phyloP scores from a whole-genome alignment of 2,329 filamentous ascomycete species.

The Neocucurbitaria cava region DNA sequence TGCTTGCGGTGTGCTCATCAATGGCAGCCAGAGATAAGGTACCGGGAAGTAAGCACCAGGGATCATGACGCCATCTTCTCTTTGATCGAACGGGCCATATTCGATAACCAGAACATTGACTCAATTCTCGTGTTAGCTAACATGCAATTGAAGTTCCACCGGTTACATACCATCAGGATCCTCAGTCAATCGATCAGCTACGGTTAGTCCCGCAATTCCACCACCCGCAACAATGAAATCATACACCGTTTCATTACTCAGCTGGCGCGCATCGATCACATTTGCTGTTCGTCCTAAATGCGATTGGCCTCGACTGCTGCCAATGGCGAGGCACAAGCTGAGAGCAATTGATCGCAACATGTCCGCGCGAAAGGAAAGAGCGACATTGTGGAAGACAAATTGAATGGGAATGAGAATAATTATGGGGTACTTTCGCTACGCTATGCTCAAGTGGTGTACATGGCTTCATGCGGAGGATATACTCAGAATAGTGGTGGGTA shows the following conservation, averaged over 20 bases:
- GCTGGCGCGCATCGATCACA: conserved; percentile 8
- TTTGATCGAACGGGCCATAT: conserved; percentile 31
- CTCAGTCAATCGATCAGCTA: conserved; percentile 36
- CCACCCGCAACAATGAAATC: conserved; percentile 38
- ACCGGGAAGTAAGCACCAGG: conserved; percentile 29
- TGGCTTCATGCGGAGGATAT: background rate
- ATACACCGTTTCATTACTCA: conserved; percentile 19
- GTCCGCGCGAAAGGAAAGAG: background rate
- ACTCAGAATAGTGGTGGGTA: background rate
- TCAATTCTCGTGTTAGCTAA: conserved; percentile 3
- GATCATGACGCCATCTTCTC: conserved; percentile 28
- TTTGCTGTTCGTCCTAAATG: conserved; percentile 11
- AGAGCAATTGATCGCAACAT: background rate
- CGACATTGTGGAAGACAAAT: background rate
- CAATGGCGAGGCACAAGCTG: background rate
- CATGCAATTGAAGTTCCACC: background rate
- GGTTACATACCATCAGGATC: conserved; percentile 19
- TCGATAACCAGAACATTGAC: conserved; percentile 39
- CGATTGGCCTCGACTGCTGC: conserved; percentile 1
- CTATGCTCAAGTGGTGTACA: conserved; percentile 4
- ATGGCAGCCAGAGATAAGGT: conserved; percentile 30
- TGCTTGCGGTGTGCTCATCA: conserved; percentile 26
- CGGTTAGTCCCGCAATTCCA: conserved; percentile 32
- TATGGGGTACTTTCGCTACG: background rate
- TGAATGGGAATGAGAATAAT: background rate